These are phyloP conservation scores for Saccharomyces jurei DNA, from an alignment of 805 yeast species.

Conservation along the genomic window DNA sequence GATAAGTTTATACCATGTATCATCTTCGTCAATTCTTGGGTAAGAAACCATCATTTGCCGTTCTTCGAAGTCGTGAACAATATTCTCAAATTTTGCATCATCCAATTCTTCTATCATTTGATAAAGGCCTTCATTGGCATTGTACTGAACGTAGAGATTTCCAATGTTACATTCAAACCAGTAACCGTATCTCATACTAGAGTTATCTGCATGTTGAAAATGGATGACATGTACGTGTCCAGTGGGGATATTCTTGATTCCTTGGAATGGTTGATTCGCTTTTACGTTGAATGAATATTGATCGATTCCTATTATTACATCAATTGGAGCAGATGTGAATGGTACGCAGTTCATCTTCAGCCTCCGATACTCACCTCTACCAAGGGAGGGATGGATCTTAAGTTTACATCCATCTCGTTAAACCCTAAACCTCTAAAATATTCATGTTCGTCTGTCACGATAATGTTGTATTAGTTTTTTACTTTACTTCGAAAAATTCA, in stretches of 20 bases:
- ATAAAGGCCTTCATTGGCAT: constrained; percentile 12
- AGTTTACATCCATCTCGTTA: background rate
- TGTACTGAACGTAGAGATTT: constrained; percentile 11
- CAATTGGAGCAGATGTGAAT: constrained; percentile 7
- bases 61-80: constrained; percentile 2
- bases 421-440: background rate
- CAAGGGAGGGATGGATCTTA: background rate
- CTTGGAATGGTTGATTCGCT: constrained; percentile 19
- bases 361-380: background rate
- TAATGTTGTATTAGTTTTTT: background rate
- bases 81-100: constrained; percentile 6
- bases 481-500: background rate
- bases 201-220: constrained; percentile 13
- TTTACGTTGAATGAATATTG: constrained; percentile 18
- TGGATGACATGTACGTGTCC: constrained; percentile 21
- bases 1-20: constrained; percentile 13
- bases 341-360: constrained; percentile 3
- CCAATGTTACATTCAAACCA: constrained; percentile 17
- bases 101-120: constrained; percentile 10
- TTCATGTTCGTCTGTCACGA: background rate
- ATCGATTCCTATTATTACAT: constrained; percentile 22
- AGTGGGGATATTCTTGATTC: constrained; percentile 21
- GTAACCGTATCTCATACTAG: constrained; percentile 26
- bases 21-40: constrained; percentile 17
- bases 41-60: constrained; percentile 16